A percentile compares a stretch with the other conserved stretches of the same genome.
These are phyloP conservation scores for Amanita pseudoporphyria DNA, from an alignment of 768 basidiomycete genomes.

Conservation along the genomic window DNA sequence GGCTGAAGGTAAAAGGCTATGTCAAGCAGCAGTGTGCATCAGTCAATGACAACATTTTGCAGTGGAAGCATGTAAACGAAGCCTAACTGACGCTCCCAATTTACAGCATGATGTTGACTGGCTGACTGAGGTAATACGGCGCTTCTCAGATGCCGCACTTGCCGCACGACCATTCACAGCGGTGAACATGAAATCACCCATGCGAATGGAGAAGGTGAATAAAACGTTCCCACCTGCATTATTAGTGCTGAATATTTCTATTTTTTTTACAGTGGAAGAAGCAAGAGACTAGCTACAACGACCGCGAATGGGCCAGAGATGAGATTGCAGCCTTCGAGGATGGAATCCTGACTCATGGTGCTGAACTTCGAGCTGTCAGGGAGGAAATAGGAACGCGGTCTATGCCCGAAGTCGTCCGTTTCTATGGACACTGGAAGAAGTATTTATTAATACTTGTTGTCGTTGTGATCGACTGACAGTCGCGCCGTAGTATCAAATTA, in stretches of 20 bases:
- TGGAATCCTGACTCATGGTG: constrained; percentile 59
- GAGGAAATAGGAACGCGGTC: constrained; percentile 65
- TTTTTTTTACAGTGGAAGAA: constrained; percentile 57
- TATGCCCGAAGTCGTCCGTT: constrained; percentile 72
- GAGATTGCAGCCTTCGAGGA: constrained; percentile 73
- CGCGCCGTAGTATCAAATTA: constrained; percentile 42
- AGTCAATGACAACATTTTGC: constrained; percentile 6
- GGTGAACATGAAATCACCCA: constrained; percentile 52
- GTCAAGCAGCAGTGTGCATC: background rate
- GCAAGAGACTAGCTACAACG: constrained; percentile 50
- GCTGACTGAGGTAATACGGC: constrained; percentile 66
- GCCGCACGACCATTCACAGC: constrained; percentile 46
- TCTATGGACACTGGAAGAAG: constrained; percentile 86
- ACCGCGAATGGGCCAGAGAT: constrained; percentile 61
- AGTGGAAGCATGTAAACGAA: constrained; percentile 62
- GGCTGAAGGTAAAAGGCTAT: constrained; percentile 39
- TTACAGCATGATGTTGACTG: constrained; percentile 65
- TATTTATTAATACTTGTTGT: constrained; percentile 18
- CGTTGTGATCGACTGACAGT: constrained; percentile 7
- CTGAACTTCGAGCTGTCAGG: constrained; percentile 70
- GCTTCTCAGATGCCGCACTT: constrained; percentile 60
- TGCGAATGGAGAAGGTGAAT: constrained; percentile 56
- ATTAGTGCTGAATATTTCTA: constrained; percentile 3
- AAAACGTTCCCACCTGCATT: background rate
- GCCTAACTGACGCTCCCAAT: constrained; percentile 42